Evolutionary conservation across 2,329 filamentous ascomycete genomes (phyloP).

Genomic region (Nigrospora sphaerica): DNA sequence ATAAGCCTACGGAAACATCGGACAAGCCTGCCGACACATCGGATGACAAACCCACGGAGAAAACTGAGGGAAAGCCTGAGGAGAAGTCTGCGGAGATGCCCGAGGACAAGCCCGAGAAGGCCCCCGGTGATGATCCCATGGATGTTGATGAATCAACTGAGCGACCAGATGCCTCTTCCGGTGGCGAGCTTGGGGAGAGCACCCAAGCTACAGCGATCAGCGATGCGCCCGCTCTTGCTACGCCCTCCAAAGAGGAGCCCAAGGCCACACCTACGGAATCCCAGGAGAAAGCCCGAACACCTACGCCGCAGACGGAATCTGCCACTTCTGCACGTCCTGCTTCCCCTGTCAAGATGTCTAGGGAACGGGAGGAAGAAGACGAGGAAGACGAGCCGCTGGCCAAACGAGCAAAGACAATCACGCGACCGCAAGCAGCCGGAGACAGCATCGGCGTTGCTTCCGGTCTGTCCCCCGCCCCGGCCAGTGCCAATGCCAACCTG

Average conservation of each 20-base stretch:
- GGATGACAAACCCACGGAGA: neutral
- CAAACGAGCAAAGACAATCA: conserved; percentile 74
- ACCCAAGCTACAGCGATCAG: conserved; percentile 14
- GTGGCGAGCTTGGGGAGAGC: conserved; percentile 12
- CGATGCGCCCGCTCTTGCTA: conserved; percentile 14
- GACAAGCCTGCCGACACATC: neutral
- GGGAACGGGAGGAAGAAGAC: conserved; percentile 71
- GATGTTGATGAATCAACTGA: conserved; percentile 19
- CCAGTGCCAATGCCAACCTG: conserved; percentile 17
- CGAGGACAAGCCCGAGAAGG: neutral
- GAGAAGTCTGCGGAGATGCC: neutral
- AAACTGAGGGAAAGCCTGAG: neutral
- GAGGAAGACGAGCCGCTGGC: conserved; percentile 57
- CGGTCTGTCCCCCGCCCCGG: conserved; percentile 8
- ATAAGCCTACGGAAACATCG: no score
- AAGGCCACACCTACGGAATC: neutral
- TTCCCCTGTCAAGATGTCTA: conserved; percentile 50
- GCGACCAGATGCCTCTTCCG: conserved; percentile 10
- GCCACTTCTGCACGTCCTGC: conserved; percentile 14
- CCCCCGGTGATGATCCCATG: conserved; percentile 17
- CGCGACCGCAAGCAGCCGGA: conserved; percentile 21
- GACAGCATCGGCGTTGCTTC: conserved; percentile 18
- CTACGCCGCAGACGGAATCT: conserved; percentile 12
- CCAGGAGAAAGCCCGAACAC: no score
- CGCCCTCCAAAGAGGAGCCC: conserved; percentile 12